phyloP scores from a whole-genome alignment of 352 stramenopile genomes.

The Phytophthora quininea region DNA sequence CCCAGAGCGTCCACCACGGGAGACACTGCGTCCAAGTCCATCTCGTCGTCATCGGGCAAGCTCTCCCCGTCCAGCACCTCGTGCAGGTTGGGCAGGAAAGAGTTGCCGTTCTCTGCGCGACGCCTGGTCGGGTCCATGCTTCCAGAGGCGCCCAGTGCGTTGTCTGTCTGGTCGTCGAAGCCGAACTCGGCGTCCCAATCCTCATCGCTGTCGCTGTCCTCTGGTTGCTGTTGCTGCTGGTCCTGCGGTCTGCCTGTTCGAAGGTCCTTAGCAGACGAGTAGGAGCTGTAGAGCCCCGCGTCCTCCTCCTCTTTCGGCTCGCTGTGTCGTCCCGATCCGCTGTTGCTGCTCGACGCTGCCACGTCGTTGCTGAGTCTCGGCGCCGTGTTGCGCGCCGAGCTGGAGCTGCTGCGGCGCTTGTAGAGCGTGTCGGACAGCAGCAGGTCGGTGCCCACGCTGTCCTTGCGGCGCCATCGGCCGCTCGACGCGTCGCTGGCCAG shows the following conservation, averaged over 20 bases:
- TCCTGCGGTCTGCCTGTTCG: constrained; percentile 2
- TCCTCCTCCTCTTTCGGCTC: constrained; percentile 33
- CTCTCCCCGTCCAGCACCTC: constrained; percentile 80
- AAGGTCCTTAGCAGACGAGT: constrained; percentile 26
- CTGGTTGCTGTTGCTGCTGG: neutral
- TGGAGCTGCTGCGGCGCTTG: constrained; percentile 41
- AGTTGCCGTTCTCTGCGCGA: constrained; percentile 82
- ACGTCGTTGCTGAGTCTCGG: constrained; percentile 21
- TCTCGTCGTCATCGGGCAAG: constrained; percentile 57
- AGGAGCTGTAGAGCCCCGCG: constrained; percentile 15
- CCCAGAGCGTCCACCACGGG: constrained; percentile 33
- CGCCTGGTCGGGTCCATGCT: constrained; percentile 65
- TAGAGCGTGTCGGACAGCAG: constrained; percentile 27
- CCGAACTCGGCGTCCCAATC: constrained; percentile 87
- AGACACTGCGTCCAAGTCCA: constrained; percentile 25
- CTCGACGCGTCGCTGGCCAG: constrained; percentile 19
- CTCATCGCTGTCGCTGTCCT: constrained; percentile 32
- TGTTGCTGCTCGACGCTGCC: constrained; percentile 16
- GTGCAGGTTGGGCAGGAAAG: constrained; percentile 81
- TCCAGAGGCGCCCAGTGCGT: constrained; percentile 29
- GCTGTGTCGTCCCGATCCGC: constrained; percentile 25
- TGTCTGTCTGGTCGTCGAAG: constrained; percentile 63
- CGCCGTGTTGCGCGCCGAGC: constrained; percentile 18
- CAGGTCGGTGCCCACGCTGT: constrained; percentile 36
- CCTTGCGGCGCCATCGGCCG: constrained; percentile 43